A percentile compares a stretch with the other conserved stretches of the same genome.
These are phyloP conservation scores for Linnemannia exigua DNA, from an alignment of 192 early-diverging fungal genomes.

Conservation along the genomic window DNA sequence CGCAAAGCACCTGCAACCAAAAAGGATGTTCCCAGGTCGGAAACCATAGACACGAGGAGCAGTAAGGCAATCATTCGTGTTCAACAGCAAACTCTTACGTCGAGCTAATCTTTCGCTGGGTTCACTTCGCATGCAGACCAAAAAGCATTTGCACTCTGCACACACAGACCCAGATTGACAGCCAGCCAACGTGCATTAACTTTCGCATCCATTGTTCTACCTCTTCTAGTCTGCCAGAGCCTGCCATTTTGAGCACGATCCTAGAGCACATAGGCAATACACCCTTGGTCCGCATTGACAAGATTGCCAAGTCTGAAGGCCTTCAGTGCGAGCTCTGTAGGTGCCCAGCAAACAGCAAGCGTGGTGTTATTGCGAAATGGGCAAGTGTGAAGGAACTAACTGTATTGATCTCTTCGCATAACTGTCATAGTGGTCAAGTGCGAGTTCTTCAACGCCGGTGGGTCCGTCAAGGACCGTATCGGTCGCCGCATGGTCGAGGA, in stretches of 20 bases:
- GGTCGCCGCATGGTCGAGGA: constrained; percentile 96
- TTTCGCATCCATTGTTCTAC: neutral
- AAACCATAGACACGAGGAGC: constrained; percentile 56
- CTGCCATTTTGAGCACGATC: constrained; percentile 87
- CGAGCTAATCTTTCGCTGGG: neutral
- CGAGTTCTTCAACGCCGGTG: constrained; percentile 99
- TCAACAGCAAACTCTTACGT: neutral
- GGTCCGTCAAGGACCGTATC: constrained; percentile 99
- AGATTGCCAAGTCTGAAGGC: constrained; percentile 91
- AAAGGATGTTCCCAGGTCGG: constrained; percentile 49
- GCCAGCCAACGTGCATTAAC: neutral
- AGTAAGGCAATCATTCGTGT: constrained; percentile 32
- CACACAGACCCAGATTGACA: neutral
- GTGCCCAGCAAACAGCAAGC: neutral
- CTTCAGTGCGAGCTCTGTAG: constrained; percentile 94
- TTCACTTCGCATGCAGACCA: neutral
- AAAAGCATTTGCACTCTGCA: neutral
- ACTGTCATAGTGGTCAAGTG: constrained; percentile 85
- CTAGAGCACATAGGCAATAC: constrained; percentile 98
- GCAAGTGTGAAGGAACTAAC: neutral
- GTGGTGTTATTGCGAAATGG: neutral
- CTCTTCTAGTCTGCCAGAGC: constrained; percentile 67
- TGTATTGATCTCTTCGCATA: constrained; percentile 28
- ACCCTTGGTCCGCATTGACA: constrained; percentile 92
- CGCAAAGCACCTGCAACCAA: constrained; percentile 14